Conservation (phyloP, 83 land plant genomes). For the Picea abies region DNA sequence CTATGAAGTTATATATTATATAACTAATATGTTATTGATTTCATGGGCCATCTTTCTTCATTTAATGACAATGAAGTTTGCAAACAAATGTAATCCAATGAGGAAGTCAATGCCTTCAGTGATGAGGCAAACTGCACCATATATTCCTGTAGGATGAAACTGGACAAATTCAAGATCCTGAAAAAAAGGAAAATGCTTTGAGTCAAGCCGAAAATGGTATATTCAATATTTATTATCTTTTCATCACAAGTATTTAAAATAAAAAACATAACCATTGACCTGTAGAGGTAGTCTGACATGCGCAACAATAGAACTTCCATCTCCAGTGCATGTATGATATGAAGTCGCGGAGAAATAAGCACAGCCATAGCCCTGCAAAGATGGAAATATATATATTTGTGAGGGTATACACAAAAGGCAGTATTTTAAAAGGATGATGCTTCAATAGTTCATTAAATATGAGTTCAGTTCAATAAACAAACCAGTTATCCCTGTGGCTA, state of each 20-base stretch:
- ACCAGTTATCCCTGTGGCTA: constrained; percentile 91
- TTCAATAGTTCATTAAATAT: neutral
- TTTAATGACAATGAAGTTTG: too few species aligned
- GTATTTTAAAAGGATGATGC: neutral
- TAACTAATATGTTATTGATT: too few species aligned
- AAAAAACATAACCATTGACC: constrained; percentile 38
- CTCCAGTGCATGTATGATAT: constrained; percentile 99
- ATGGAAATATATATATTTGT: neutral
- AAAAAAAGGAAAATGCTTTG: neutral
- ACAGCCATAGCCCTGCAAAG: constrained; percentile 93
- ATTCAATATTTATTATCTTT: neutral
- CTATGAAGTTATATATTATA: too few species aligned
- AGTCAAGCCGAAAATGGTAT: constrained; percentile 2
- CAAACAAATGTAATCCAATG: too few species aligned
- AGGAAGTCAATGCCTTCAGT: constrained; percentile 73
- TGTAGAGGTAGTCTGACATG: constrained; percentile 95
- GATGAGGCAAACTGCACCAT: constrained; percentile 99
- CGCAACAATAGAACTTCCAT: constrained; percentile 98
- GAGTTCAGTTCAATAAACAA: neutral
- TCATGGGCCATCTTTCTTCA: too few species aligned
- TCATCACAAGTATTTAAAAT: neutral
- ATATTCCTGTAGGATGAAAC: constrained; percentile 96
- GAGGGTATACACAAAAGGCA: neutral
- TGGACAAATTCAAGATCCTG: constrained; percentile 97
- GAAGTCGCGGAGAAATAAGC: constrained; percentile 99